Conservation (phyloP, 345 rosid genomes). For the Arabidopsis arenosa region DNA sequence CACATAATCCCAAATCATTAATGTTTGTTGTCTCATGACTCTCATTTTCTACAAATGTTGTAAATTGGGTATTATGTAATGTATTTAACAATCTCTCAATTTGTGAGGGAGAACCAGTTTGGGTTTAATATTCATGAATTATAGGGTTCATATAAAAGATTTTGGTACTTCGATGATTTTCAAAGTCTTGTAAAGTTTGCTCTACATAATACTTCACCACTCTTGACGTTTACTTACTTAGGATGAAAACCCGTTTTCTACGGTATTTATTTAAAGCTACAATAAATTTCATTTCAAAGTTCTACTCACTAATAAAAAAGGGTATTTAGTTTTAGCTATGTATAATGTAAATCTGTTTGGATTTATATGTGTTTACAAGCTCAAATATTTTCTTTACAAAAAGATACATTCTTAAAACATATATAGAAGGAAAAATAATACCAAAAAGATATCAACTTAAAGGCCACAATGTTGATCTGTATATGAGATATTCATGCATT, state of each 20-base stretch:
- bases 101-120: neutral
- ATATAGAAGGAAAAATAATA: neutral
- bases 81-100: neutral
- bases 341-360: neutral
- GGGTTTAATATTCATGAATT: neutral
- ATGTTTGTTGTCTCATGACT: neutral
- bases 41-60: slow-evolving; percentile 12
- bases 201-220: neutral
- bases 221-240: neutral
- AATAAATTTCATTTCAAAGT: too few species aligned
- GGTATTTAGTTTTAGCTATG: too few species aligned
- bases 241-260: neutral
- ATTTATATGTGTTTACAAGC: neutral
- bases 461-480: neutral
- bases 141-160: neutral
- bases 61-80: neutral
- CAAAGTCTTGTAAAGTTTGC: neutral
- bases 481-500: neutral
- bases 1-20: neutral
- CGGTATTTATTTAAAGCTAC: neutral
- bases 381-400: neutral
- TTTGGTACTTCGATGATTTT: slow-evolving; percentile 4
- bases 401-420: neutral
- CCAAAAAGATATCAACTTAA: neutral
- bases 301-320: too few species aligned